Conservation (phyloP, 768 basidiomycete species). For the Leccinum broughii region DNA sequence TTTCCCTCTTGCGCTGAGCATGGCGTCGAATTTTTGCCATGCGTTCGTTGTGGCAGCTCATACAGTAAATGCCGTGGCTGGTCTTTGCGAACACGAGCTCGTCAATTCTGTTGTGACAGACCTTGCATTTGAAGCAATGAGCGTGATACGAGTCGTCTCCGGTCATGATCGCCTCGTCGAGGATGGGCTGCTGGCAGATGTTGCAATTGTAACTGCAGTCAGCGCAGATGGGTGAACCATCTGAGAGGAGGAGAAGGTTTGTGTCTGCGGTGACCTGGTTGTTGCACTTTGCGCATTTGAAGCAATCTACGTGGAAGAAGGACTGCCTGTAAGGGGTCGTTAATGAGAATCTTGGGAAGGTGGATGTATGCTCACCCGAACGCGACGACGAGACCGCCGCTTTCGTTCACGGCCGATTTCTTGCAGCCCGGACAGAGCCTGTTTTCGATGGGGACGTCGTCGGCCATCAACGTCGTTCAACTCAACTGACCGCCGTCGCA, state of each 20-base stretch:
- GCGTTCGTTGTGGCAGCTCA: constrained; percentile 97
- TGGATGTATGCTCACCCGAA: constrained; percentile 71
- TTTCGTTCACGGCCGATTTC: constrained; percentile 74
- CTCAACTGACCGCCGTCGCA: not conserved
- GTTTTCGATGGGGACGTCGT: constrained; percentile 42
- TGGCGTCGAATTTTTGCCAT: constrained; percentile 91
- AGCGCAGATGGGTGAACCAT: constrained; percentile 95
- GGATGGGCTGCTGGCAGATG: constrained; percentile 90
- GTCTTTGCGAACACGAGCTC: constrained; percentile 99
- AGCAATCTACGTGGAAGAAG: constrained; percentile 93
- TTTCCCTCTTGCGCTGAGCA: constrained; percentile 82
- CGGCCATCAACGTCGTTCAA: constrained; percentile 17
- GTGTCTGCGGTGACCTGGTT: constrained; percentile 95
- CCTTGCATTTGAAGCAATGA: constrained; percentile 97
- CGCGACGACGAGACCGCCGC: constrained; percentile 88
- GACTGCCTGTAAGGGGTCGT: constrained; percentile 60
- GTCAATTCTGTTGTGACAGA: constrained; percentile 92
- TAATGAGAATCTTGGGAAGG: not conserved
- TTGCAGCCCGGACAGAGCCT: constrained; percentile 82
- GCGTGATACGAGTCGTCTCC: constrained; percentile 99
- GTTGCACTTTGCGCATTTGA: constrained; percentile 95
- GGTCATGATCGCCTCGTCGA: constrained; percentile 99
- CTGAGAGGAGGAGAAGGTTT: constrained; percentile 93
- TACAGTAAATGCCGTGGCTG: constrained; percentile 97
- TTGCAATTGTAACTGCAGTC: constrained; percentile 95